These are phyloP conservation scores for Epichloe brachyelytri DNA, from an alignment of 2,329 filamentous ascomycete genomes.

Conservation along the genomic window DNA sequence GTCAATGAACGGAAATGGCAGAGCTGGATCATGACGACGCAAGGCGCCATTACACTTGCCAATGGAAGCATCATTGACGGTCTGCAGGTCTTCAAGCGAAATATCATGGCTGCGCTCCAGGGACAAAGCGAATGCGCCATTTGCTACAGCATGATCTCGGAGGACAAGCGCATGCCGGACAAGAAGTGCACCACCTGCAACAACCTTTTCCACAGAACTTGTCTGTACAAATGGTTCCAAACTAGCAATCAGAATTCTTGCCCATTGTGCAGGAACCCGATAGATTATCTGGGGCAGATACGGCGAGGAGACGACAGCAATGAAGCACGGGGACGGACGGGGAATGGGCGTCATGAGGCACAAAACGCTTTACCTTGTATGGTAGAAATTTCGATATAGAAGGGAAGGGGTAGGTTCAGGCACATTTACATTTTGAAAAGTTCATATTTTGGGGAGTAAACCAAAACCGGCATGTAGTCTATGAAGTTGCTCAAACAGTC, in stretches of 20 bases:
- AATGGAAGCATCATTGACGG: conserved; percentile 84
- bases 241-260: conserved; percentile 85
- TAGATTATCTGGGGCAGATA: conserved; percentile 43
- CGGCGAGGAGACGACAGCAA: conserved; percentile 22
- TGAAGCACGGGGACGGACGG: background rate
- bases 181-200: conserved; percentile 88
- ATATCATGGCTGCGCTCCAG: conserved; percentile 77
- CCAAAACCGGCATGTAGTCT: no score
- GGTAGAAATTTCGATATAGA: no score
- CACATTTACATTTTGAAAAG: no score
- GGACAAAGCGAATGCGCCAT: conserved; percentile 93
- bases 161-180: conserved; percentile 79
- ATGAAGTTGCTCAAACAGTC: no score
- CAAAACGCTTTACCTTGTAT: background rate
- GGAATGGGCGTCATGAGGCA: background rate
- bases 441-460: no score
- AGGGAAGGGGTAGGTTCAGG: no score
- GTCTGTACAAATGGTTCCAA: conserved; percentile 95
- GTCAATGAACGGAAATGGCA: conserved; percentile 89
- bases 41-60: conserved; percentile 87
- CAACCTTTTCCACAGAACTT: conserved; percentile 81
- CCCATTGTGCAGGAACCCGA: conserved; percentile 83
- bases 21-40: conserved; percentile 75
- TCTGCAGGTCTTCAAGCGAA: conserved; percentile 70
- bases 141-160: conserved; percentile 87